Percentiles rank a stretch among this genome's conserved stretches.
Evolutionary conservation across 2,329 filamentous ascomycete genomes (phyloP).

Genomic region (Cladorrhinum sp.): DNA sequence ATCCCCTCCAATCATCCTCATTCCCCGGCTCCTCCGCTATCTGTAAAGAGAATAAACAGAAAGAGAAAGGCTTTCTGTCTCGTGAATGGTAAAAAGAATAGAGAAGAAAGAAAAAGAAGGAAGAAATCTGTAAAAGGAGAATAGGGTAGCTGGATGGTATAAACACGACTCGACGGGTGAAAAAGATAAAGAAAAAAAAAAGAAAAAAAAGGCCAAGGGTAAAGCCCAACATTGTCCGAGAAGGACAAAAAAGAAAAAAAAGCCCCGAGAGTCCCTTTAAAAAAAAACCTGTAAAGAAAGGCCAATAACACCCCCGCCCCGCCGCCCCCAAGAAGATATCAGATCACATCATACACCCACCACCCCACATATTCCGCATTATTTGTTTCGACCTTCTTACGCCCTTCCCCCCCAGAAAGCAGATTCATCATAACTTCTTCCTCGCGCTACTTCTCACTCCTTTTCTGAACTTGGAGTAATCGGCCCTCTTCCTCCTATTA

Average conservation of each 20-base stretch:
- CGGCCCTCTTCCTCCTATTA: slow-evolving; percentile 19
- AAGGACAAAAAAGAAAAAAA: neutral
- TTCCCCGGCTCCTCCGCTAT: too few relatives aligned
- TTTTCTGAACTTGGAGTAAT: slow-evolving; percentile 29
- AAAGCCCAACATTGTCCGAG: neutral
- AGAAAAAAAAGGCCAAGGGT: too few relatives aligned
- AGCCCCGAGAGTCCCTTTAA: neutral
- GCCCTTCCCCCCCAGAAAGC: slow-evolving; percentile 4
- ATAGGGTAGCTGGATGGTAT: too few relatives aligned
- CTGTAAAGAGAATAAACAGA: too few relatives aligned
- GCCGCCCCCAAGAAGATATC: neutral
- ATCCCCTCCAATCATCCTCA: too few relatives aligned
- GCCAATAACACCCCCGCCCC: neutral
- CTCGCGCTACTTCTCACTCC: slow-evolving; percentile 34
- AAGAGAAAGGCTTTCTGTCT: too few relatives aligned
- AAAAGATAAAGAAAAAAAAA: too few relatives aligned
- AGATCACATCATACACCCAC: neutral
- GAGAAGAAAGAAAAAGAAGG: too few relatives aligned
- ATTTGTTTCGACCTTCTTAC: neutral
- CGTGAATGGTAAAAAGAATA: too few relatives aligned
- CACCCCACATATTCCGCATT: neutral
- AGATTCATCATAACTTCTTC: slow-evolving; percentile 26
- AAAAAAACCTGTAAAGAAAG: neutral
- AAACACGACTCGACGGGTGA: too few relatives aligned
- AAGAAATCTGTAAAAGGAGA: too few relatives aligned